Conservation (phyloP, 441 rosid species). For the Eutrema salsugineum region DNA sequence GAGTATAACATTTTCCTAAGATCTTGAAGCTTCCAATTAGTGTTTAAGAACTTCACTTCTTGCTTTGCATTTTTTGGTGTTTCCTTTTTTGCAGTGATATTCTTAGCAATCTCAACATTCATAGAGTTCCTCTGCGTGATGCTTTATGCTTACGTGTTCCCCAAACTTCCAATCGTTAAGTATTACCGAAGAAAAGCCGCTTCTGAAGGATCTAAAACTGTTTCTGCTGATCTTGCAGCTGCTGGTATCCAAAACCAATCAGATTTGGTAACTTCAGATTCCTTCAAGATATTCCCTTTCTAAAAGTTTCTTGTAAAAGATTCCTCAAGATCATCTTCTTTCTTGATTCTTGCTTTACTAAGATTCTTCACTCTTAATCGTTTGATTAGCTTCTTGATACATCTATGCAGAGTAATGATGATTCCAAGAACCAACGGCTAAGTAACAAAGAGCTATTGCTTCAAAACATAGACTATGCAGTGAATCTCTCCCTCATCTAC, state of each 20-base stretch:
- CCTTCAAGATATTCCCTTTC: neutral
- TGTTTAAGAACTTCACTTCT: neutral
- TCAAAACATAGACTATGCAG: constrained; percentile 63
- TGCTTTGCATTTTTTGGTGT: neutral
- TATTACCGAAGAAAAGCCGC: constrained; percentile 33
- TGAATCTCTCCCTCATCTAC: constrained; percentile 60
- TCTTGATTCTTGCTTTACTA: neutral
- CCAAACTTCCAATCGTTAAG: constrained; percentile 35
- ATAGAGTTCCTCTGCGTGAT: constrained; percentile 29
- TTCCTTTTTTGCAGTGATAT: neutral
- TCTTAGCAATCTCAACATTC: constrained; percentile 31
- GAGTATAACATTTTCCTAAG: constrained; percentile 6
- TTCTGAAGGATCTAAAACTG: constrained; percentile 34
- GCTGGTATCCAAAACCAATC: constrained; percentile 54
- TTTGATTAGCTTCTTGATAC: neutral
- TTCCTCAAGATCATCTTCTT: neutral
- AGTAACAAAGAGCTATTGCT: constrained; percentile 56
- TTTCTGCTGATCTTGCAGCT: constrained; percentile 55
- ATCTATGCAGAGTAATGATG: constrained; percentile 42
- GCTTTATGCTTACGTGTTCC: constrained; percentile 25
- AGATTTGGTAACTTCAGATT: constrained; percentile 18
- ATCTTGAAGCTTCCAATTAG: neutral
- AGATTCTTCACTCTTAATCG: neutral
- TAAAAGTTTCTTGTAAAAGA: neutral
- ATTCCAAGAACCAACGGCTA: constrained; percentile 43